Evolutionary conservation across 129 eudicot species (phyloP).

Genomic region (Helianthus tuberosus): DNA sequence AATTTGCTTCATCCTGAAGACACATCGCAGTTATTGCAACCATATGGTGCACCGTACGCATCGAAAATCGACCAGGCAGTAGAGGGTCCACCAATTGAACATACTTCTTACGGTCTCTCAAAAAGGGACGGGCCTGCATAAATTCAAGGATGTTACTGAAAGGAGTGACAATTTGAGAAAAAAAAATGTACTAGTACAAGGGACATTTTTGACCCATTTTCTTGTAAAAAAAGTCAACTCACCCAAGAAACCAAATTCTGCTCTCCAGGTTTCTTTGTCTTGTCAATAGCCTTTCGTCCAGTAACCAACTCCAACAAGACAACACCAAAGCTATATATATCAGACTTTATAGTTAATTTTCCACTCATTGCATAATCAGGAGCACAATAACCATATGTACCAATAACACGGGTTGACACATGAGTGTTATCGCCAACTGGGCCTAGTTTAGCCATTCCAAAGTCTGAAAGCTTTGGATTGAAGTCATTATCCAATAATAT

Average conservation of each 20-base stretch:
- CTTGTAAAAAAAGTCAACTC: slow-evolving; percentile 28
- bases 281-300: slow-evolving; percentile 79
- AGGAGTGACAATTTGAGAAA: neutral
- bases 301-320: slow-evolving; percentile 78
- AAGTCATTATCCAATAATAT: slow-evolving; percentile 79
- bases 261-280: slow-evolving; percentile 53
- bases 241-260: slow-evolving; percentile 84
- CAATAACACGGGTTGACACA: slow-evolving; percentile 92
- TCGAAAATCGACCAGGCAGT: slow-evolving; percentile 53
- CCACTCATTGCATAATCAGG: slow-evolving; percentile 95
- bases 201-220: neutral
- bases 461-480: slow-evolving; percentile 81
- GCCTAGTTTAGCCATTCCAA: slow-evolving; percentile 90
- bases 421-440: slow-evolving; percentile 93
- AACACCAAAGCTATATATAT: slow-evolving; percentile 89
- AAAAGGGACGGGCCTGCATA: slow-evolving; percentile 61
- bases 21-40: slow-evolving; percentile 78
- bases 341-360: slow-evolving; percentile 72
- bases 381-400: slow-evolving; percentile 94
- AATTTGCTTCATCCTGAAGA: slow-evolving; percentile 72
- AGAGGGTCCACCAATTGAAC: slow-evolving; percentile 69
- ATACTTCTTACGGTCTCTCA: slow-evolving; percentile 64
- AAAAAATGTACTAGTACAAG: neutral
- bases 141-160: slow-evolving; percentile 1
- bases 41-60: slow-evolving; percentile 58